These are phyloP conservation scores for Podila horticola DNA, from an alignment of 192 early-diverging fungal species.

Conservation along the genomic window DNA sequence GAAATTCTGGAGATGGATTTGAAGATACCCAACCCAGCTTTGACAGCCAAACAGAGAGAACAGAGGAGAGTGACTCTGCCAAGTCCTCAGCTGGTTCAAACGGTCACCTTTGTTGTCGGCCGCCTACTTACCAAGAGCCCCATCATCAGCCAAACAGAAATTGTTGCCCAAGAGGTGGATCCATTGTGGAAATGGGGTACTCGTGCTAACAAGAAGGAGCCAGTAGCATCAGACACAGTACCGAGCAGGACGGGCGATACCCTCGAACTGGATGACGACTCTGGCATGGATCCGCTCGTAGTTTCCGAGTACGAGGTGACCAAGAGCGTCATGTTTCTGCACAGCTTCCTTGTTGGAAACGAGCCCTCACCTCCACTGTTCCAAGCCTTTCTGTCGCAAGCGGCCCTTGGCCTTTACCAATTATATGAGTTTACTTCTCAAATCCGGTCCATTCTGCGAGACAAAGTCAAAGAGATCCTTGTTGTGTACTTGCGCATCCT, in stretches of 20 bases:
- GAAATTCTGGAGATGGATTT: conserved; percentile 37
- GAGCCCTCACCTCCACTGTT: conserved; percentile 68
- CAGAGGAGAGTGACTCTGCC: conserved; percentile 10
- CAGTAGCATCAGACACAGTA: conserved; percentile 23
- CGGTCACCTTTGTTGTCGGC: conserved; percentile 60
- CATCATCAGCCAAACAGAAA: conserved; percentile 54
- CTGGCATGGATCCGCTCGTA: conserved; percentile 52
- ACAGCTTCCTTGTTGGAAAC: conserved; percentile 66
- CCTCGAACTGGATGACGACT: conserved; percentile 4
- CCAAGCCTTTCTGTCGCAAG: conserved; percentile 61
- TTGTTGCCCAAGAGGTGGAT: conserved; percentile 53
- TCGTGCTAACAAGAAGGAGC: conserved; percentile 10
- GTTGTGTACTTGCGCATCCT: conserved; percentile 61
- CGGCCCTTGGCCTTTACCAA: conserved; percentile 65
- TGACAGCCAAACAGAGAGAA: not conserved
- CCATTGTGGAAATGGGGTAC: conserved; percentile 51
- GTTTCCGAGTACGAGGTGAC: conserved; percentile 55
- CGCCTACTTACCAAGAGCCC: conserved; percentile 63
- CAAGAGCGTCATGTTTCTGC: conserved; percentile 57
- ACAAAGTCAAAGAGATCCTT: conserved; percentile 58
- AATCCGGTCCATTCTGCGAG: conserved; percentile 53
- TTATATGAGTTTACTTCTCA: conserved; percentile 60
- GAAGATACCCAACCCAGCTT: not conserved
- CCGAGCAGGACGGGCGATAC: not conserved
- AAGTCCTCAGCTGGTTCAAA: conserved; percentile 44